Conservation (phyloP, 2,329 filamentous ascomycete genomes). For the Pseudogymnoascus sp. region DNA sequence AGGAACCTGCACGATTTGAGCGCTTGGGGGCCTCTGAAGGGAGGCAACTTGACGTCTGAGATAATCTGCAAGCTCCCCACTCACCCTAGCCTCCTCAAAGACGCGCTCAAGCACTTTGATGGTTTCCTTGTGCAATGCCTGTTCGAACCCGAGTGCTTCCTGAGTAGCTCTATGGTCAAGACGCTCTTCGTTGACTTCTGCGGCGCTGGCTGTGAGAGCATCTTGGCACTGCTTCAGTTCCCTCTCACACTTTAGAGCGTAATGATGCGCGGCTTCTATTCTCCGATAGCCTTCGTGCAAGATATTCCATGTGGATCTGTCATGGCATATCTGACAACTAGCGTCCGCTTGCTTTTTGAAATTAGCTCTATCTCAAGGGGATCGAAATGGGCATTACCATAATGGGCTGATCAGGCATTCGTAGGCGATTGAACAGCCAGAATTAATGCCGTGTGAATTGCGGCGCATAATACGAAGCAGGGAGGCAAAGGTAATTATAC, state of each 20-base stretch:
- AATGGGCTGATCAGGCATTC: conserved; percentile 10
- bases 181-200: conserved; percentile 4
- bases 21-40: not conserved
- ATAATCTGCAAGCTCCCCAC: conserved; percentile 11
- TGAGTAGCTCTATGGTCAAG: not conserved
- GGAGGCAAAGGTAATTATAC: conserved; percentile 14
- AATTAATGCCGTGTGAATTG: conserved; percentile 11
- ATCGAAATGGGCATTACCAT: not conserved
- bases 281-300: not conserved
- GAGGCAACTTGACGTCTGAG: not conserved
- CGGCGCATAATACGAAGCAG: conserved; percentile 6
- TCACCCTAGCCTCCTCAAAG: conserved; percentile 12
- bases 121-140: conserved; percentile 7
- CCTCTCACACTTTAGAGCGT: not conserved
- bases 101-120: conserved; percentile 12
- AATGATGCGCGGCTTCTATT: not conserved
- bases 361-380: not conserved
- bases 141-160: conserved; percentile 9
- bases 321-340: not conserved
- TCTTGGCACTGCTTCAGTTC: conserved; percentile 1
- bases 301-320: not conserved
- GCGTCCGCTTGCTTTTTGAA: not conserved
- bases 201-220: not conserved
- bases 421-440: conserved; percentile 11
- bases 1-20: not conserved